Evolutionary conservation across 352 stramenopile genomes (phyloP), one percentile per base, ranked within the genome.

Genomic region (Globisporangium radiosum): DNA sequence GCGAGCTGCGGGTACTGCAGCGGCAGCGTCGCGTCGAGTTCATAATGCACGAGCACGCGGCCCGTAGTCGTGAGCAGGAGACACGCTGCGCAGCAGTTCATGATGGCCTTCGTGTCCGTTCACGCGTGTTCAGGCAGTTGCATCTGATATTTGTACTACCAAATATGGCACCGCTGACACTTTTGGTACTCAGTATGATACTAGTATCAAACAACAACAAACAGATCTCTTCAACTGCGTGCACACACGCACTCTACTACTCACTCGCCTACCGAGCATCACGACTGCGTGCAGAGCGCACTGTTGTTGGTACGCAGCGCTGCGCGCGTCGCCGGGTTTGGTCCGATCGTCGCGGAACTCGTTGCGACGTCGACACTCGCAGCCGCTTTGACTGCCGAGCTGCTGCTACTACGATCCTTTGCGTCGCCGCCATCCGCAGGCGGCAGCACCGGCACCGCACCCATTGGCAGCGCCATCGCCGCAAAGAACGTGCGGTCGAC

Each of bases 21-120:
- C 8, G 75, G 73, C 9, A 85, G 64, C 38, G 72, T 62, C 13
- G 65, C 66, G 47, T 79, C 72, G 4, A 68, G 61, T 45, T 87
- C 74, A 55, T 63, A 82, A 40, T 81, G 68, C 45, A 88, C 25
- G 15, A 88, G 60, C 10, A 75, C 60, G 8, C 60, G 67, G 7
- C 78, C 76, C 7, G 73, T 75, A 9, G 72, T 75, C 25, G 78
- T 88, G 36, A 80, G 63, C 8, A 84, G 52, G n/a, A 88, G 54
- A 47, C 76, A 87, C 43, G 69, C 74, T 14, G 70, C 62, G 47
- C 62, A 62, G 17, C 11, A n/a, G 14, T 56, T 60, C 25, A 33
- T 33, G 25, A 33, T 33, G 25, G 25, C 25, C 25, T 3, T 33
- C 25, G 25, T 2, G 25, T 33, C 25, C 25, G 25, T 33, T 33